Evolutionary conservation across 164 flowering plant species (phyloP).

Genomic region (Umbellularia californica): DNA sequence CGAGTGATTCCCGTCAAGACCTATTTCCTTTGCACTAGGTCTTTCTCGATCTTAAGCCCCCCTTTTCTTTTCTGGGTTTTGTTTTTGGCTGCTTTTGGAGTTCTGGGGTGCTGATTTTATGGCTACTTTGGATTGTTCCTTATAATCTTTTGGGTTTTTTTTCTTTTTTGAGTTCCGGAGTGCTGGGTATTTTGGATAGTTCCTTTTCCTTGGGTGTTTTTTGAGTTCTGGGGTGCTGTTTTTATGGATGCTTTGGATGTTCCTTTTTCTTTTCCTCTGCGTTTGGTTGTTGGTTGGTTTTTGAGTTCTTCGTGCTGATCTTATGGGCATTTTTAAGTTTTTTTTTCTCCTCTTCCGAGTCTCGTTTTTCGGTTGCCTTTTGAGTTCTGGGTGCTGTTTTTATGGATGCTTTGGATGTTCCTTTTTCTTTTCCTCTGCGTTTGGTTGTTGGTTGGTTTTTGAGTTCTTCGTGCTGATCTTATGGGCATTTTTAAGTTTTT

Average conservation of each 20-base stretch:
- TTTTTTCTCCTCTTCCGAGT: neutral
- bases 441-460: neutral
- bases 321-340: neutral
- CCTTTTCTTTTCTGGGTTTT: neutral
- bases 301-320: neutral
- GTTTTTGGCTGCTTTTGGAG: neutral
- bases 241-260: neutral
- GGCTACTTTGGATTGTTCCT: neutral
- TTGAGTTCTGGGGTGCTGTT: no score
- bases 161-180: neutral
- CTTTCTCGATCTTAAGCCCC: neutral
- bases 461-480: neutral
- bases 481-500: neutral
- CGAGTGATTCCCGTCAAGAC: conserved; percentile 64
- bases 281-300: neutral
- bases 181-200: no score
- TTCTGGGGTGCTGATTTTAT: no score
- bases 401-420: neutral
- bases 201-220: neutral
- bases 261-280: neutral
- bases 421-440: neutral
- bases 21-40: conserved; percentile 91
- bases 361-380: neutral
- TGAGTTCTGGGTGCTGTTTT: no score
- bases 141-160: neutral